Base-by-base conservation (phyloP, 495 filamentous ascomycete species). In the Staphylotrichum tortipilum region DNA sequence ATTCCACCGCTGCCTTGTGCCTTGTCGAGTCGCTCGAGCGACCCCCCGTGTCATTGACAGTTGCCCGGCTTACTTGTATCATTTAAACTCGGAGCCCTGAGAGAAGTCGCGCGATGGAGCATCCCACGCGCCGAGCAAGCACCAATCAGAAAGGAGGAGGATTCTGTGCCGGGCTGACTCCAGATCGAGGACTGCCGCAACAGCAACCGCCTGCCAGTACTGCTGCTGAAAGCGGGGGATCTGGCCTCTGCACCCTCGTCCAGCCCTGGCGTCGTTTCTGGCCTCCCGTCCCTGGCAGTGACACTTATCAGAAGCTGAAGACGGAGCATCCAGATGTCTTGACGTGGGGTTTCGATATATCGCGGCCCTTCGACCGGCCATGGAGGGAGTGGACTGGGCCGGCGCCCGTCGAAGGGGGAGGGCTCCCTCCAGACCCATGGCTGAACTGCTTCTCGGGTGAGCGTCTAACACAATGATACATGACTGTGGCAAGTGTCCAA, bases 191-290 rank as follows among this genome's bases (percentile, higher is more conserved):
- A n/a, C n/a, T n/a, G n/a, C n/a, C n/a, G n/a, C n/a, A n/a, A n/a
- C n/a, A n/a, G n/a, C n/a, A n/a, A n/a, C n/a, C 15, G 30, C 39
- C 26, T 28, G 26, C 11, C 39, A 8, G 12, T 8, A 11, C 30
- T 33, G 30, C 11, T 12, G 23, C 39, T 15, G 23, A 29, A 15
- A 28, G 39, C 23, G 39, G 39, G 39, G 39, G 28, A 11, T 9
- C 39, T 10, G 21, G 17, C 5, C 2, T 28, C 23, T 28, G 23
- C 39, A 23, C n/a, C 10, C 40, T 37, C n/a, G 15, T 6, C 34
- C 51, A 43, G 21, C 51, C 51, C 11, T 54, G 51, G 44, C 41
- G 31, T 18, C 11, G 26, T 3, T 48, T 48, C n/a, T 54, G 51
- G 51, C 51, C 51, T 19, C 51, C 51, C 7, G 17, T 23, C 9